Percentiles rank a stretch among this genome's conserved stretches.
phyloP scores from a whole-genome alignment of 73 alveolate species.

The Uronychia setigera region DNA sequence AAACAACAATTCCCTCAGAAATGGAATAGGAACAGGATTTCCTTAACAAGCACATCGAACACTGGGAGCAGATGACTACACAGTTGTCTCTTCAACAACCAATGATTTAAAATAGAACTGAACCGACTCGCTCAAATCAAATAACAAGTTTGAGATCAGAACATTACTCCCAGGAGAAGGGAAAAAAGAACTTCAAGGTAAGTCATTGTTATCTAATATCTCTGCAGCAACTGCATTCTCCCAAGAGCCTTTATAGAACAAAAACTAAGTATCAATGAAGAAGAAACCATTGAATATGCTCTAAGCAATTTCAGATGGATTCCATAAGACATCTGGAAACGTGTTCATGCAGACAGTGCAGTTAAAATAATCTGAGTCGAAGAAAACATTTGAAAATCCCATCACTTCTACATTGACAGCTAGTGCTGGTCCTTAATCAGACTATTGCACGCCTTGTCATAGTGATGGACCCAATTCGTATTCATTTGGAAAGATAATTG shows the following conservation, averaged over 20 bases:
- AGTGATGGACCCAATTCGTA: slow-evolving; percentile 1
- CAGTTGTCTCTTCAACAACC: no score
- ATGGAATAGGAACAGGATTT: no score
- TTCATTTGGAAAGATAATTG: slow-evolving; percentile 74
- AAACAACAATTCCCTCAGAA: no score
- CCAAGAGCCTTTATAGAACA: not conserved
- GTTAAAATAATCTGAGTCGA: no score
- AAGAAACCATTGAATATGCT: not conserved
- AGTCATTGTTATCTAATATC: not conserved
- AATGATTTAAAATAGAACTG: no score
- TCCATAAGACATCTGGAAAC: not conserved
- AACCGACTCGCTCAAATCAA: no score
- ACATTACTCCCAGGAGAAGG: not conserved
- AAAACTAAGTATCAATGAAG: not conserved
- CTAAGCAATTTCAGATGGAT: not conserved
- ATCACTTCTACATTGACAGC: no score
- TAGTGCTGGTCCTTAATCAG: not conserved
- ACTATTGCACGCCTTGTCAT: not conserved
- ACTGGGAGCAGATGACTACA: no score
- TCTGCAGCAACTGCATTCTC: not conserved
- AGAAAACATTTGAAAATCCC: no score
- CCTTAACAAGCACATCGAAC: no score
- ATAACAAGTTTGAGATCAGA: not conserved
- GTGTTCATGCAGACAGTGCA: not conserved
- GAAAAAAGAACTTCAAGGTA: not conserved